Evolutionary conservation across 2,329 filamentous ascomycete species (phyloP).

Genomic region (Parastagonospora nodorum): DNA sequence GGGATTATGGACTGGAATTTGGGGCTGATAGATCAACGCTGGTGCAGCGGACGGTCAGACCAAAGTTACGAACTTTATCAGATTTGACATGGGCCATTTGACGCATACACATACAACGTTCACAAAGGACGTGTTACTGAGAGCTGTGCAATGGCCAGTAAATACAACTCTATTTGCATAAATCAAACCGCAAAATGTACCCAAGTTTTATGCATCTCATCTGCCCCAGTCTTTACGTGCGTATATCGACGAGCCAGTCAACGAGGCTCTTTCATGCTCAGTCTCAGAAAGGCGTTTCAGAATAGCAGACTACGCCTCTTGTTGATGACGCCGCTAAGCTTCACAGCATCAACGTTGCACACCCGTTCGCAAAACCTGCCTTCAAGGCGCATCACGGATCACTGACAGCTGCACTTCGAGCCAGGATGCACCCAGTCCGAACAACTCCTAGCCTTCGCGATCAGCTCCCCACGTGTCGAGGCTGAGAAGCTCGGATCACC

Average conservation of each 20-base stretch:
- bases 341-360: slow-evolving; percentile 1
- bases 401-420: slow-evolving; percentile 6
- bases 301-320: slow-evolving; percentile 2
- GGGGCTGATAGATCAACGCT: neutral
- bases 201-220: too few relatives aligned
- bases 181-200: too few relatives aligned
- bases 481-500: neutral
- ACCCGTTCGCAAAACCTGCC: slow-evolving; percentile 8
- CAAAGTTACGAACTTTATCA: neutral
- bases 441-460: neutral
- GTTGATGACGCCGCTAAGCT: slow-evolving; percentile 11
- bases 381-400: slow-evolving; percentile 2
- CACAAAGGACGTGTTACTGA: too few relatives aligned
- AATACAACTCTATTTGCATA: too few relatives aligned
- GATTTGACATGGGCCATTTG: neutral
- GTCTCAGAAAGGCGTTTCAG: slow-evolving; percentile 7
- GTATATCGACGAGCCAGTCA: neutral
- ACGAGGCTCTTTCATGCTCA: neutral
- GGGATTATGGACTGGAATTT: too few relatives aligned
- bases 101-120: neutral
- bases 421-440: slow-evolving; percentile 6
- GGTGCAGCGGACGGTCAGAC: neutral
- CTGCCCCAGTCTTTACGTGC: too few relatives aligned
- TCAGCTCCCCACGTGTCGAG: slow-evolving; percentile 4
- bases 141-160: too few relatives aligned